Evolutionary conservation across 2,329 filamentous ascomycete species (phyloP).

Genomic region (Neurospora sp.): DNA sequence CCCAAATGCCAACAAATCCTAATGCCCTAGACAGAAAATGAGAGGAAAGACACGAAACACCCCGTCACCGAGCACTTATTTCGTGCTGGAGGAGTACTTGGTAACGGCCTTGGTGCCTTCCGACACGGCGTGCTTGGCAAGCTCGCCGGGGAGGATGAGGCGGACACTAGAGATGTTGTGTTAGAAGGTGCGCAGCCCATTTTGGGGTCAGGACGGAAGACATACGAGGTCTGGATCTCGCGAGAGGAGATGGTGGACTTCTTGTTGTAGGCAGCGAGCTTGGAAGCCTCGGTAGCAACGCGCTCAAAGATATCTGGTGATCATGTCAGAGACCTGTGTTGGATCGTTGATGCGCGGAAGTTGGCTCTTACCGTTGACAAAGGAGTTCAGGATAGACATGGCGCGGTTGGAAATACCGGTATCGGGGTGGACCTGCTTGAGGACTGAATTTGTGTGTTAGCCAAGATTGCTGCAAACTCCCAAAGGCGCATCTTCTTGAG

Average conservation of each 20-base stretch:
- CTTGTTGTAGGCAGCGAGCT: slow-evolving; percentile 99
- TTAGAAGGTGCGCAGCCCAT: slow-evolving; percentile 27
- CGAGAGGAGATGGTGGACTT: slow-evolving; percentile 99
- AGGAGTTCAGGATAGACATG: slow-evolving; percentile 99
- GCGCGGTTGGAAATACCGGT: slow-evolving; percentile 99
- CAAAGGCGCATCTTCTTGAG: slow-evolving; percentile 1
- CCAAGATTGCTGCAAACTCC: slow-evolving; percentile 6
- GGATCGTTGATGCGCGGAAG: neutral
- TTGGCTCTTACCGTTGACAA: slow-evolving; percentile 76
- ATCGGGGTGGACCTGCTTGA: slow-evolving; percentile 99
- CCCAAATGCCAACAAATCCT: slow-evolving; percentile 47
- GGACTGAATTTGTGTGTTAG: slow-evolving; percentile 47
- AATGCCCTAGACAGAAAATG: slow-evolving; percentile 45
- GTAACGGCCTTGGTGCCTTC: slow-evolving; percentile 99
- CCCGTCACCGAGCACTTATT: slow-evolving; percentile 55
- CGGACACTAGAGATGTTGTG: slow-evolving; percentile 50
- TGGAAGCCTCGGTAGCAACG: slow-evolving; percentile 95
- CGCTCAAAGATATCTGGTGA: slow-evolving; percentile 94
- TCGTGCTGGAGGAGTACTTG: slow-evolving; percentile 99
- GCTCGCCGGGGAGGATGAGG: slow-evolving; percentile 94
- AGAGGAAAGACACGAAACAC: slow-evolving; percentile 28
- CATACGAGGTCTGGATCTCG: slow-evolving; percentile 94
- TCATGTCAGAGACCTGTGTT: slow-evolving; percentile 14
- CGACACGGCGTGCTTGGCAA: slow-evolving; percentile 98
- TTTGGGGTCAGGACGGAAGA: slow-evolving; percentile 10